Conservation (phyloP, 2,329 filamentous ascomycete genomes). For the Penicillium sp. region DNA sequence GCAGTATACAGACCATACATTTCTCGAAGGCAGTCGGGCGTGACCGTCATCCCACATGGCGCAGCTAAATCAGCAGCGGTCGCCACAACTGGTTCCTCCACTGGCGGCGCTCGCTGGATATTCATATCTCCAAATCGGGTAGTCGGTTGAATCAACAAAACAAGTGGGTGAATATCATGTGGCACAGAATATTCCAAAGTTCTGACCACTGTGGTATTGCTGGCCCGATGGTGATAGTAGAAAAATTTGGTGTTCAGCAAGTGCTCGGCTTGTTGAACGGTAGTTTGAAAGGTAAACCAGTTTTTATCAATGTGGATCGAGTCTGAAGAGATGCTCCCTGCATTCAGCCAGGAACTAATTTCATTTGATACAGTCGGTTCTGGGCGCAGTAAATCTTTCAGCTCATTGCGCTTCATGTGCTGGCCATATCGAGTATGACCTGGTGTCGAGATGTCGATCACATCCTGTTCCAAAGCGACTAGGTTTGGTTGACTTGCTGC, state of each 20-base stretch:
- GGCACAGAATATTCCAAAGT: constrained; percentile 59
- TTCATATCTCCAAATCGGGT: constrained; percentile 54
- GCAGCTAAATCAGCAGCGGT: constrained; percentile 21
- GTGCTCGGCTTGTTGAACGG: constrained; percentile 44
- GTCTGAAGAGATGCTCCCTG: constrained; percentile 44
- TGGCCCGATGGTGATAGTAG: constrained; percentile 48
- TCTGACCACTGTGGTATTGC: constrained; percentile 46
- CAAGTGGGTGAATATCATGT: constrained; percentile 47
- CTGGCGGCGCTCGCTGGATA: constrained; percentile 38
- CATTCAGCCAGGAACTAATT: constrained; percentile 52
- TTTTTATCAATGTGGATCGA: constrained; percentile 50
- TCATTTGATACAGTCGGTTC: constrained; percentile 43
- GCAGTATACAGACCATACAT: constrained; percentile 44
- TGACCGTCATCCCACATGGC: constrained; percentile 40
- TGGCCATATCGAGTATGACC: constrained; percentile 54
- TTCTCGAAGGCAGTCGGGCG: constrained; percentile 46
- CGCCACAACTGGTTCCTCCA: constrained; percentile 13
- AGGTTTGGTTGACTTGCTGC: constrained; percentile 47
- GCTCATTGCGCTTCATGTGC: constrained; percentile 56
- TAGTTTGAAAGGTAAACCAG: constrained; percentile 54
- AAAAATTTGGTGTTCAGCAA: constrained; percentile 56
- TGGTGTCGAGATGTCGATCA: constrained; percentile 59
- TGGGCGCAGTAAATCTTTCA: constrained; percentile 52
- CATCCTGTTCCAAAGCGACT: constrained; percentile 51
- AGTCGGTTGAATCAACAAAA: constrained; percentile 61